These are phyloP conservation scores for Phytophthora foliorum DNA, from an alignment of 352 stramenopile genomes.

Conservation along the genomic window DNA sequence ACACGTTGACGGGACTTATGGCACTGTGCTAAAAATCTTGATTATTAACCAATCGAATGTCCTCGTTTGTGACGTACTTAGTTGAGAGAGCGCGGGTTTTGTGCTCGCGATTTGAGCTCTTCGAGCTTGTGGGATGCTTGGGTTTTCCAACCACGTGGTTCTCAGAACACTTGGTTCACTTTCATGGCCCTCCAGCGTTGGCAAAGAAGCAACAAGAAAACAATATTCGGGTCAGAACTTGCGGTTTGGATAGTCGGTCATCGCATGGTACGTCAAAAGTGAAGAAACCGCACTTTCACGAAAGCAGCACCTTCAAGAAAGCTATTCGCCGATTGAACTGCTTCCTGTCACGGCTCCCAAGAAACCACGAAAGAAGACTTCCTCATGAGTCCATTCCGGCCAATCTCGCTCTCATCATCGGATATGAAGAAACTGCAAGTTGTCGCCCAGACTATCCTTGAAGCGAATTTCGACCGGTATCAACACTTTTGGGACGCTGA, in stretches of 20 bases:
- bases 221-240: not conserved
- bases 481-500: slow-evolving; percentile 25
- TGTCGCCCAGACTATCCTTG: slow-evolving; percentile 33
- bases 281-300: not conserved
- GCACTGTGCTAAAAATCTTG: too few species aligned
- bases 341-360: not conserved
- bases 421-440: slow-evolving; percentile 30
- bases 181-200: not conserved
- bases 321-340: slow-evolving; percentile 4
- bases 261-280: not conserved
- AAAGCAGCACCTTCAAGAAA: not conserved
- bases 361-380: slow-evolving; percentile 9
- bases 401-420: slow-evolving; percentile 24
- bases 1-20: too few species aligned
- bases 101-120: too few species aligned
- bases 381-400: slow-evolving; percentile 34
- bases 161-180: not conserved
- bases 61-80: too few species aligned
- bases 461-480: slow-evolving; percentile 43
- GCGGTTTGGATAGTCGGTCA: not conserved
- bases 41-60: too few species aligned
- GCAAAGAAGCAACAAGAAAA: not conserved
- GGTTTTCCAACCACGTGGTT: not conserved
- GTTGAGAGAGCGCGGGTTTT: too few species aligned
- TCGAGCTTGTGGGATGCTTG: too few species aligned